Evolutionary conservation across 2,329 filamentous ascomycete genomes (phyloP).

Genomic region (Fusarium goolgardi): DNA sequence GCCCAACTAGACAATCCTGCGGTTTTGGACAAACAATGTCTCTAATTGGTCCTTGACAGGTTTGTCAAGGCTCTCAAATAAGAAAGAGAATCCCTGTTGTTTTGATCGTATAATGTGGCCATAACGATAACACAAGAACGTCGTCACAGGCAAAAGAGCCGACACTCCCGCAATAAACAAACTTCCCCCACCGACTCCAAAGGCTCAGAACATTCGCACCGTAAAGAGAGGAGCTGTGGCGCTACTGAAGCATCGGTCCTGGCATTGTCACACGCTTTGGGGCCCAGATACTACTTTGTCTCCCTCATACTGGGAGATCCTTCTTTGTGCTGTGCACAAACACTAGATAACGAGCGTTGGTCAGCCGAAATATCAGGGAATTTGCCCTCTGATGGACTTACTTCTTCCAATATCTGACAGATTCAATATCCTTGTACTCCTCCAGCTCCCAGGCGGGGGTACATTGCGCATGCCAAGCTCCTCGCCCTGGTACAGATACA

Average conservation of each 20-base stretch:
- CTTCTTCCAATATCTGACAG: constrained; percentile 45
- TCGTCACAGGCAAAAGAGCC: not conserved
- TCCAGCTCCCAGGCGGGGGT: constrained; percentile 68
- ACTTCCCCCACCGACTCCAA: not conserved
- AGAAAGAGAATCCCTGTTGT: not conserved
- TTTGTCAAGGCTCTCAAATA: too few relatives aligned
- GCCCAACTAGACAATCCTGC: not conserved
- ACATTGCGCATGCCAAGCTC: constrained; percentile 73
- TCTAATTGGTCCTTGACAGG: too few relatives aligned
- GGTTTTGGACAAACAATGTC: not conserved
- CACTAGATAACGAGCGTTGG: not conserved
- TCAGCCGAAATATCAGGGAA: too few relatives aligned
- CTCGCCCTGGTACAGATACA: constrained; percentile 75
- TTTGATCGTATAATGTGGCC: not conserved
- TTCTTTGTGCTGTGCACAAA: not conserved
- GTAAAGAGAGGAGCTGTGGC: not conserved
- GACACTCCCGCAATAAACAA: not conserved
- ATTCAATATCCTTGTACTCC: constrained; percentile 60
- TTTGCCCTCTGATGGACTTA: not conserved
- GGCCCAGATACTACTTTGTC: constrained; percentile 50
- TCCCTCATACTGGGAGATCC: constrained; percentile 46
- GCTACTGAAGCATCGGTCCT: constrained; percentile 55
- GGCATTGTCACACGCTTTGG: constrained; percentile 68
- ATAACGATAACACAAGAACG: not conserved
- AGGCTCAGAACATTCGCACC: not conserved